These are phyloP conservation scores for Xylaria sp. DNA, from an alignment of 2,329 filamentous ascomycete species.

Conservation along the genomic window DNA sequence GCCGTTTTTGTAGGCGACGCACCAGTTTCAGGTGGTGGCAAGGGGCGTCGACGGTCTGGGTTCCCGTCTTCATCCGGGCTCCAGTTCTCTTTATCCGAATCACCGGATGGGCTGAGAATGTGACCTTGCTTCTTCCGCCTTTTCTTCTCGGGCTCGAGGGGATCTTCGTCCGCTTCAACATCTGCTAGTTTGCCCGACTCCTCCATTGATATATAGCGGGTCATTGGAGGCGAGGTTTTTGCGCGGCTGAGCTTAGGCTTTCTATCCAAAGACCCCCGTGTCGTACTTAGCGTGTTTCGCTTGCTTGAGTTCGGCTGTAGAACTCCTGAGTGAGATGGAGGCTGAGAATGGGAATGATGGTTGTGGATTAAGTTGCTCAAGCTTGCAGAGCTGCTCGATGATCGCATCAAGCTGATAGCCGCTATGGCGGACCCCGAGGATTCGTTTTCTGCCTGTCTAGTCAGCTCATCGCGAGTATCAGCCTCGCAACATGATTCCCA, in stretches of 20 bases:
- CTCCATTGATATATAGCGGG: constrained; percentile 10
- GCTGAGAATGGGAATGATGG: constrained; percentile 18
- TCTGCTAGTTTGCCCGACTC: constrained; percentile 38
- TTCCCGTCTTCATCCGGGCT: constrained; percentile 59
- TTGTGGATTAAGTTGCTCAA: constrained; percentile 46
- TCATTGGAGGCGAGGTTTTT: constrained; percentile 47
- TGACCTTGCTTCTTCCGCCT: constrained; percentile 49
- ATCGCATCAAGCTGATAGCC: constrained; percentile 80
- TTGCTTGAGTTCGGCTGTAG: constrained; percentile 66
- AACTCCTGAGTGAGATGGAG: constrained; percentile 30
- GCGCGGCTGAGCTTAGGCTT: constrained; percentile 66
- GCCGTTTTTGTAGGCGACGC: constrained; percentile 10
- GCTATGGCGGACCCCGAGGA: constrained; percentile 78
- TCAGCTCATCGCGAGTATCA: constrained; percentile 77
- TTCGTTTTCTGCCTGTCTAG: constrained; percentile 80
- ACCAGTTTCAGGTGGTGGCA: constrained; percentile 3
- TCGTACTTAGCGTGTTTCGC: constrained; percentile 59
- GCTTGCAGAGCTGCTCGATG: constrained; percentile 62
- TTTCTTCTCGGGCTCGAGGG: constrained; percentile 38
- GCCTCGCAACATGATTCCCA: constrained; percentile 93
- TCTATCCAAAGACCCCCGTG: constrained; percentile 52
- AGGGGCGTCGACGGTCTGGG: constrained; percentile 27
- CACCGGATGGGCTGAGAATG: constrained; percentile 56
- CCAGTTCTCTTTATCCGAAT: constrained; percentile 97
- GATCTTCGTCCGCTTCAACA: constrained; percentile 26